Evolutionary conservation across 768 basidiomycete genomes (phyloP).

Genomic region (Leccinum olivaceopallidum): DNA sequence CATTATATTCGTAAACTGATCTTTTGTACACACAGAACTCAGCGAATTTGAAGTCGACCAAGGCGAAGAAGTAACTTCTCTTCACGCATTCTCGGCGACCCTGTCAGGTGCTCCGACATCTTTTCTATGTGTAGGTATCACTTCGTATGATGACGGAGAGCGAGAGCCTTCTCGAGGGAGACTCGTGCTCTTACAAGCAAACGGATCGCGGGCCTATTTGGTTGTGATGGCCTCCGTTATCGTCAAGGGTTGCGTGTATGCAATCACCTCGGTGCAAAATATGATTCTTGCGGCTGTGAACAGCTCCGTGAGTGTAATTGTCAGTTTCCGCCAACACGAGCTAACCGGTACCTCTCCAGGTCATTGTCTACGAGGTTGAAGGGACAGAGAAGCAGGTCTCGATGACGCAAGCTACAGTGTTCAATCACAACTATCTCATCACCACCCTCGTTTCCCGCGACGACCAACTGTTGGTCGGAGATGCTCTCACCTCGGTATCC

Average conservation of each 20-base stretch:
- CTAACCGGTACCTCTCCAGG: constrained; percentile 31
- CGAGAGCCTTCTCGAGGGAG: constrained; percentile 57
- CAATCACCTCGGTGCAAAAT: constrained; percentile 49
- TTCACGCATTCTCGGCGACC: constrained; percentile 37
- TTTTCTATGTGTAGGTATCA: constrained; percentile 54
- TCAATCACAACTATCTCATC: constrained; percentile 85
- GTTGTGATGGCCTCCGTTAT: constrained; percentile 42
- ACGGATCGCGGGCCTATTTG: constrained; percentile 21
- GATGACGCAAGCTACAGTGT: constrained; percentile 47
- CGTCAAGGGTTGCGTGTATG: constrained; percentile 70
- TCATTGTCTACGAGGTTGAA: constrained; percentile 48
- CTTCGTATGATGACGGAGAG: constrained; percentile 42
- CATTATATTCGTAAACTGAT: constrained; percentile 4
- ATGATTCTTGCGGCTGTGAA: constrained; percentile 72
- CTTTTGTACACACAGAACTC: constrained; percentile 20
- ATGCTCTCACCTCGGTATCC: constrained; percentile 79
- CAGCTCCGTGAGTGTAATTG: constrained; percentile 56
- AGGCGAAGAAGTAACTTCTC: constrained; percentile 65
- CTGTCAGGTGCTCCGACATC: constrained; percentile 34
- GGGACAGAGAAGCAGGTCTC: constrained; percentile 33
- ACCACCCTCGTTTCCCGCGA: constrained; percentile 60
- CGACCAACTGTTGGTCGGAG: constrained; percentile 66
- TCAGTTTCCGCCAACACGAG: neutral
- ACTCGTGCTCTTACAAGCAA: constrained; percentile 53
- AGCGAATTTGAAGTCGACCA: constrained; percentile 31